These are phyloP conservation scores for Teunomyces cretensis DNA, from an alignment of 805 yeast species.

Conservation along the genomic window DNA sequence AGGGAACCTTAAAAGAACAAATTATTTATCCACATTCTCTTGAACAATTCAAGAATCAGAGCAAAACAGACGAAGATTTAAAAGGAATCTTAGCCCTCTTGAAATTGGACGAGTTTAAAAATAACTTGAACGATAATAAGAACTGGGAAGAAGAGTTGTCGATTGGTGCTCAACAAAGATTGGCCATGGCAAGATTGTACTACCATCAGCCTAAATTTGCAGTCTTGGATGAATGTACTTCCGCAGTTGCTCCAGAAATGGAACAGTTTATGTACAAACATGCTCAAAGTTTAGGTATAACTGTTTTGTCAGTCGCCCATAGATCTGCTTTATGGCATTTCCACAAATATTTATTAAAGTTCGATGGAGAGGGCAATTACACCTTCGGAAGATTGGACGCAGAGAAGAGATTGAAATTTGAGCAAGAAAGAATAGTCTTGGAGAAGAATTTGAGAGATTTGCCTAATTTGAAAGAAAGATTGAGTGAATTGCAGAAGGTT, in stretches of 20 bases:
- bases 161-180: constrained; percentile 88
- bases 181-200: constrained; percentile 90
- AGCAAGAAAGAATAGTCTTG: constrained; percentile 70
- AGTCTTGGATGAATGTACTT: constrained; percentile 92
- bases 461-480: constrained; percentile 63
- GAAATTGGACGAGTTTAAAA: constrained; percentile 55
- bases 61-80: constrained; percentile 50
- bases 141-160: constrained; percentile 90
- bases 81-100: constrained; percentile 54
- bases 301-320: constrained; percentile 88
- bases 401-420: constrained; percentile 65
- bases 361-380: constrained; percentile 81
- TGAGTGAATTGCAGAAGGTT: constrained; percentile 61
- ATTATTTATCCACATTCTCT: constrained; percentile 82
- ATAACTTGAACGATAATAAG: constrained; percentile 49
- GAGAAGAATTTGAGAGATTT: constrained; percentile 72
- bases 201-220: constrained; percentile 93
- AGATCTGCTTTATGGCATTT: constrained; percentile 91
- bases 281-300: constrained; percentile 76
- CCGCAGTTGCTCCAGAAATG: constrained; percentile 88
- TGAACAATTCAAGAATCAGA: constrained; percentile 48
- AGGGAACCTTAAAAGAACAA: constrained; percentile 81
- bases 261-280: constrained; percentile 85
- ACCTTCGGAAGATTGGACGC: constrained; percentile 66
- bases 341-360: constrained; percentile 78